Evolutionary conservation across 768 basidiomycete genomes (phyloP).

Genomic region (Rhizopogon sp.): DNA sequence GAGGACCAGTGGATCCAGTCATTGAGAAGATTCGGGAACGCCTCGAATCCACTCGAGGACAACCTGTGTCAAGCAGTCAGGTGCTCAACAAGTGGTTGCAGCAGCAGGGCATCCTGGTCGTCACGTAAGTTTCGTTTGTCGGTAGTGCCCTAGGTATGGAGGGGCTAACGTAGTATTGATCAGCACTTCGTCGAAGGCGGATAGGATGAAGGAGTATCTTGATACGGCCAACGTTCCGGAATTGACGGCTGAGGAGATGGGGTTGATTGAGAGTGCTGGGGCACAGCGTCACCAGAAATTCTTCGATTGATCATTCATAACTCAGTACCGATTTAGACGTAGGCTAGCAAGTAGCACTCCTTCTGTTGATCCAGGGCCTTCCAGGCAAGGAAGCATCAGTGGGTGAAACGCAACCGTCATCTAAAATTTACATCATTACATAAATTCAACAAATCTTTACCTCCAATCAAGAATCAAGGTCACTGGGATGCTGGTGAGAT

Average conservation of each 20-base stretch:
- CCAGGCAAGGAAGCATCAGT: not conserved
- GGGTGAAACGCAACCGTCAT: not conserved
- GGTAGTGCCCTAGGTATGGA: not conserved
- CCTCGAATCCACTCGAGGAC: conserved; percentile 8
- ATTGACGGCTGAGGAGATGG: conserved; percentile 17
- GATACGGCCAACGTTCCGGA: conserved; percentile 13
- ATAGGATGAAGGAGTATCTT: conserved; percentile 18
- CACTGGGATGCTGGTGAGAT: no score
- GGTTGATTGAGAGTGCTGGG: conserved; percentile 14
- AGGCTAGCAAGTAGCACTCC: not conserved
- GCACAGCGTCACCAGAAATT: conserved; percentile 10
- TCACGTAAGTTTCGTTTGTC: not conserved
- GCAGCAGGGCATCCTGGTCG: conserved; percentile 1
- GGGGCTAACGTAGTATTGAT: not conserved
- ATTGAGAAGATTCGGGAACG: conserved; percentile 19
- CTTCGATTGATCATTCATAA: not conserved
- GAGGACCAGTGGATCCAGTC: conserved; percentile 28
- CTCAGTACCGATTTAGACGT: not conserved
- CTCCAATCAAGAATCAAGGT: no score
- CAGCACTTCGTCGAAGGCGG: conserved; percentile 19
- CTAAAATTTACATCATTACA: no score
- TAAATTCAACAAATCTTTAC: no score
- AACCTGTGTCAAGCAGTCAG: conserved; percentile 13
- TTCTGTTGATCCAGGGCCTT: not conserved
- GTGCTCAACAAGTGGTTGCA: conserved; percentile 17